Base-by-base conservation (phyloP, 2,329 filamentous ascomycete species). In the Fusarium robinianum region DNA sequence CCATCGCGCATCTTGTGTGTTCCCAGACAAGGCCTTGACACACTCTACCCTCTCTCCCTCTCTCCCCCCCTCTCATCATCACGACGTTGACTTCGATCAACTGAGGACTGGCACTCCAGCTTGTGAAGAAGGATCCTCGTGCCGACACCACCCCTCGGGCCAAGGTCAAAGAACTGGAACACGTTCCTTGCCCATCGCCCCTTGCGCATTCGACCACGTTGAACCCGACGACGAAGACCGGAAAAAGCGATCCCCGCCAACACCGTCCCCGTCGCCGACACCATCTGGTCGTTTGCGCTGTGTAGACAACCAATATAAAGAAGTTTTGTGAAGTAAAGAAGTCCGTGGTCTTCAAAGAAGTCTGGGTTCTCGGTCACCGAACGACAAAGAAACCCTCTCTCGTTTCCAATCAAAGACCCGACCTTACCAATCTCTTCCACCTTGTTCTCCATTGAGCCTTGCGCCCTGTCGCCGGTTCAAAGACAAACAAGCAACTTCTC, bases 91-190 rank as follows among this genome's bases (percentile, higher is more conserved):
- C 42, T 6, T 30, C 4, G 11, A 6, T 53, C 51, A 41, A 43
- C 44, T 53, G 54, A 50, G 46, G 54, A 47, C 49, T 33, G 54
- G 38, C 47, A 57, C 56, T 55, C 58, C 57, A 53, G 50, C 33
- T 37, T 53, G 26, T 47, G 46, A 57, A 51, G 44, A 39, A 55
- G 42, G 48, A 46, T 36, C 30, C 43, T 41, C 56, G 62, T 59
- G 43, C 57, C 63, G 57, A 62, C 57, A 50, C 54, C 41, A 42
- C 37, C 39, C 41, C 46, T 24, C 45, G 57, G 65, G 59, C 63
- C 49, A 55, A 59, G 59, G 58, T 55, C 53, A 63, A 64, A 64
- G 66, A 67, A 71, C 70, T 72, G 70, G 62, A 72, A 73, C 45
- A 73, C 70, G 71, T 71, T 71, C 60, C 56, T 67, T 65, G 53